Evolutionary conservation across 305 asterid species (phyloP).

Genomic region (Caryopteris hybrid): DNA sequence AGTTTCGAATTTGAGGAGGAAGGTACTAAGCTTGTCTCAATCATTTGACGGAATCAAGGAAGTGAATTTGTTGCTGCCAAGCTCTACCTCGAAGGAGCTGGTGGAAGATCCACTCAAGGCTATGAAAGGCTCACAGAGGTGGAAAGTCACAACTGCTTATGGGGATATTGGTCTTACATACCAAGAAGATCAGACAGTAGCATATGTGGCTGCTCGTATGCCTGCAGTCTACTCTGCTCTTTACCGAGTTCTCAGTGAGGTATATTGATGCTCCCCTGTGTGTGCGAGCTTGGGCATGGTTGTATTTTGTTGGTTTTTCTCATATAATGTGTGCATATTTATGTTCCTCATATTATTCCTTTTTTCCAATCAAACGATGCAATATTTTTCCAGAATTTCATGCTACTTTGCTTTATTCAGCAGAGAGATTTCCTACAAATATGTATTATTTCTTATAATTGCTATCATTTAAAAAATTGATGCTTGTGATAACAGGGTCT

Average conservation of each 20-base stretch:
- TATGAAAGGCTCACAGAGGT: conserved; percentile 64
- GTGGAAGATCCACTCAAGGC: conserved; percentile 78
- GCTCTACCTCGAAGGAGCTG: conserved; percentile 69
- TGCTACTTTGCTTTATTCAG: conserved; percentile 11
- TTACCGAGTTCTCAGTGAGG: conserved; percentile 87
- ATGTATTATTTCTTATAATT: neutral
- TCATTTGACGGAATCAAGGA: conserved; percentile 75
- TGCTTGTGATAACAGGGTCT: neutral
- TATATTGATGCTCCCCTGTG: conserved; percentile 19
- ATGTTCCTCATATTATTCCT: neutral
- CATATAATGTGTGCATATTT: neutral
- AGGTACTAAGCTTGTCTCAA: conserved; percentile 75
- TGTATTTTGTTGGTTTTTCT: neutral
- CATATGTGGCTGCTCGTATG: conserved; percentile 96
- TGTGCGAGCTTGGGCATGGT: neutral
- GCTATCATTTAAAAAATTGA: neutral
- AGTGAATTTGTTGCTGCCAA: conserved; percentile 68
- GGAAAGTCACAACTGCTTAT: conserved; percentile 69
- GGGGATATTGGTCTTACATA: conserved; percentile 83
- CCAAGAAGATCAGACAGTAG: conserved; percentile 74
- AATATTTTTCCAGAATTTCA: neutral
- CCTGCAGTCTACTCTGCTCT: conserved; percentile 91
- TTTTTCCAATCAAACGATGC: neutral
- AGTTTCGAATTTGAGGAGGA: conserved; percentile 72
- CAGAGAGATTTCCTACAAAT: neutral